Base-by-base conservation (phyloP, 441 rosid genomes). In the Kokia cookei region DNA sequence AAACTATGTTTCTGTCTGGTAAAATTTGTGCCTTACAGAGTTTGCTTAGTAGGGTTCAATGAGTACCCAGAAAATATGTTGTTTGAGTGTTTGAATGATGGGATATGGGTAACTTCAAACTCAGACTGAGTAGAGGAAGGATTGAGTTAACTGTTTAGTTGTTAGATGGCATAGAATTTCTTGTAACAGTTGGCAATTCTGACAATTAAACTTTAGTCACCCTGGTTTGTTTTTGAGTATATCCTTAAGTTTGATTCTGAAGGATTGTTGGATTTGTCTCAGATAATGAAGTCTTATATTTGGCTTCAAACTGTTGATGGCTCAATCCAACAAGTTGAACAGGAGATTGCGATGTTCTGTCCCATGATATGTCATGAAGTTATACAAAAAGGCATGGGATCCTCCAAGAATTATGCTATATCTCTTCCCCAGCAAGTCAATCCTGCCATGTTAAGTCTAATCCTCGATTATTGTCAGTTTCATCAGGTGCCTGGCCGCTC, bases 261-360 rank as follows among this genome's bases (percentile, higher is more conserved):
- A 73, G 69, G 43, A 61, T 22, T 43, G 67, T 58, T 35, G 71
- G 68, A 47, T 68, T 43, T 69, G 50, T 74, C 54, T 64, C 81
- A 89, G 90, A 83, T 85, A 89, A 81, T 86, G 89, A 90, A 86
- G 82, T 84, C 94, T 0, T 90, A 86, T 80, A 85, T 90, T 75
- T 88, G 94, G 92, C 87, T 90, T 71, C 90, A 86, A 76, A 86
- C 89, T 47, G 83, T 81, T 77, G 94, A 90, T 82, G 94, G 90
- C 19, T 85, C 92, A 61, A 83, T 88, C 78, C 94, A 88, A 73
- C 92, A 86, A 88, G 92, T 88, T 57, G 90, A 90, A 79, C 89
- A 86, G 82, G 92, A 90, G 85, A 88, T 88, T 83, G 92, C 94
- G 65, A 85, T 88, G 90, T 90, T 82, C 77, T 88, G 92, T 77